A percentile compares a stretch with the other conserved stretches of the same genome.
These are phyloP conservation scores for Polyporus arcularius DNA, from an alignment of 768 basidiomycete species.

Conservation along the genomic window DNA sequence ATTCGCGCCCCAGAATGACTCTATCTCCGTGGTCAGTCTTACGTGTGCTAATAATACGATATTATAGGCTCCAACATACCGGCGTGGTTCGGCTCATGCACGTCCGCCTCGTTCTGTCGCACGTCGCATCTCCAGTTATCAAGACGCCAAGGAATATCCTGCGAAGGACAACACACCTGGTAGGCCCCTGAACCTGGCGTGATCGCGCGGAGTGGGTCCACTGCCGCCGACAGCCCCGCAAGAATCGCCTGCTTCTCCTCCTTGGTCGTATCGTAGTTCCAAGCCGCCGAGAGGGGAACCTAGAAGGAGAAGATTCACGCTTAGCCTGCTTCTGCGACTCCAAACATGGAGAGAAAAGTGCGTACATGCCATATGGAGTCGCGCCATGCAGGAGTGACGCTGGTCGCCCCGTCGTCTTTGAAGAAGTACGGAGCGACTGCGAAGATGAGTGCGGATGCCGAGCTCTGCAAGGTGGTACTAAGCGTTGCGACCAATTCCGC, in stretches of 20 bases:
- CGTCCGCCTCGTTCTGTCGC: slow-evolving; percentile 6
- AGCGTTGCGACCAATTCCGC: not conserved
- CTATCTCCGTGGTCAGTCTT: not conserved
- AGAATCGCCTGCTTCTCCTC: not conserved
- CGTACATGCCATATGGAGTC: slow-evolving; percentile 2
- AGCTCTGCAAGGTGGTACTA: not conserved
- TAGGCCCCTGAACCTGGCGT: slow-evolving; percentile 1
- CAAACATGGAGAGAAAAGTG: not conserved
- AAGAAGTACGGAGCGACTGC: slow-evolving; percentile 1
- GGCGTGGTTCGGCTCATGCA: slow-evolving; percentile 1
- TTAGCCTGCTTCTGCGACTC: too few species aligned
- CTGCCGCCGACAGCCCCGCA: not conserved
- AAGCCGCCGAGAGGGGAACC: not conserved
- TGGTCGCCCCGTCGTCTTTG: slow-evolving; percentile 1
- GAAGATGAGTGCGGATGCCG: not conserved
- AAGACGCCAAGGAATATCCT: too few species aligned
- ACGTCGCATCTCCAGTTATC: too few species aligned
- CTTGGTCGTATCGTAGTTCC: not conserved
- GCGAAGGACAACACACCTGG: not conserved
- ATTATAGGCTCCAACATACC: too few species aligned
- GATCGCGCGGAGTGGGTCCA: not conserved
- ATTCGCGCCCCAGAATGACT: slow-evolving; percentile 1
- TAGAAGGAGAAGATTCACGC: too few species aligned
- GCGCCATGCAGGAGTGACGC: slow-evolving; percentile 4
- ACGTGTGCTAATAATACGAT: too few species aligned